Evolutionary conservation across 2,329 filamentous ascomycete species (phyloP).

Genomic region (Fusarium keratoplasticum): DNA sequence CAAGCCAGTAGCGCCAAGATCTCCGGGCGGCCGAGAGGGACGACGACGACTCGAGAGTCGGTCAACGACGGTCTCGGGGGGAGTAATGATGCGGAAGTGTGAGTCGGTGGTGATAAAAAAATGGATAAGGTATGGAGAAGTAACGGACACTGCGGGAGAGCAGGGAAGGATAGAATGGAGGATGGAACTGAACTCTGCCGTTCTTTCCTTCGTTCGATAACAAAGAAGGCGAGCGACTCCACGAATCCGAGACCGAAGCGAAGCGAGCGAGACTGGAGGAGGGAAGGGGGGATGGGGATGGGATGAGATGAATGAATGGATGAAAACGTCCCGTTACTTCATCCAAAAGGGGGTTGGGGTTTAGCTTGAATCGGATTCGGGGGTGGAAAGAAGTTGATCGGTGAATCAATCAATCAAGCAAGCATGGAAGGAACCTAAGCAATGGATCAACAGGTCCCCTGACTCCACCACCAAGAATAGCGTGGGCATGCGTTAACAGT

Average conservation of each 20-base stretch:
- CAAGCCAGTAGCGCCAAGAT: constrained; percentile 38
- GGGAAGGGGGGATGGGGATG: constrained; percentile 4
- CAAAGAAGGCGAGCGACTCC: constrained; percentile 24
- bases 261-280: constrained; percentile 16
- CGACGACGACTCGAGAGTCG: constrained; percentile 18
- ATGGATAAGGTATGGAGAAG: neutral
- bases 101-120: constrained; percentile 1
- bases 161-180: constrained; percentile 15
- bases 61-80: constrained; percentile 8
- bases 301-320: constrained; percentile 1
- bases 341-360: constrained; percentile 43
- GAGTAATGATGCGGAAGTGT: constrained; percentile 16
- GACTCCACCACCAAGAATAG: constrained; percentile 30
- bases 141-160: neutral
- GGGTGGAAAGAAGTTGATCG: constrained; percentile 8
- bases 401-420: neutral
- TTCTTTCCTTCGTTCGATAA: neutral
- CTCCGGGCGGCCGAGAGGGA: constrained; percentile 36
- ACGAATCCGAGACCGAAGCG: constrained; percentile 24
- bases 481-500: neutral
- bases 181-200: neutral
- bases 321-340: neutral
- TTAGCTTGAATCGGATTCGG: constrained; percentile 36
- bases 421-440: neutral
- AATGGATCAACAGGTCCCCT: constrained; percentile 10